These are phyloP conservation scores for Moricandia arvensis DNA, from an alignment of 345 rosid genomes.

Conservation along the genomic window DNA sequence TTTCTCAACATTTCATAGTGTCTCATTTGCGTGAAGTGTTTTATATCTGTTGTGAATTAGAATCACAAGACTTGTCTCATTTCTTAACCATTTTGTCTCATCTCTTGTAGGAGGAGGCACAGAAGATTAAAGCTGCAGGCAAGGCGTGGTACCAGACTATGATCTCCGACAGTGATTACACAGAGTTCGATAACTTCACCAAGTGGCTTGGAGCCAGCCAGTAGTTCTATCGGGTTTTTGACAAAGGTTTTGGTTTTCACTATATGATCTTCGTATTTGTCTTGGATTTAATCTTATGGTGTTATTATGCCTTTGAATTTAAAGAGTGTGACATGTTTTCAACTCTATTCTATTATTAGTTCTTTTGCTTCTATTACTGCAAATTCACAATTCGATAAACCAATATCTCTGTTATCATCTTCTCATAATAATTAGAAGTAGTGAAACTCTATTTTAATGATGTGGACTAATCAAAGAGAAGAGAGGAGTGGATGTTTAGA, in stretches of 20 bases:
- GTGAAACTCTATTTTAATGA: no score
- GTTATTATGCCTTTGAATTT: background rate
- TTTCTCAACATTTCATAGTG: background rate
- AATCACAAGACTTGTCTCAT: background rate
- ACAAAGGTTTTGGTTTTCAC: conserved; percentile 29
- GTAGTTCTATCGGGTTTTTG: conserved; percentile 33
- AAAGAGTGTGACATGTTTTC: conserved; percentile 13
- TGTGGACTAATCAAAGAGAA: no score
- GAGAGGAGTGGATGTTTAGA: no score
- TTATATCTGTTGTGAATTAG: background rate
- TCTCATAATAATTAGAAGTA: no score
- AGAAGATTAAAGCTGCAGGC: conserved; percentile 74
- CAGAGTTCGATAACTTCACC: conserved; percentile 79
- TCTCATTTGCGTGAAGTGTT: background rate
- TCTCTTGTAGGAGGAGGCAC: conserved; percentile 69
- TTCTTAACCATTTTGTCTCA: background rate
- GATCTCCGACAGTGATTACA: conserved; percentile 91
- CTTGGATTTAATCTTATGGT: background rate
- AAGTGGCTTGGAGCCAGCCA: conserved; percentile 83
- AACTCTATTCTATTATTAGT: background rate
- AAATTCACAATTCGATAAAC: no score
- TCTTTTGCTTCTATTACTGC: no score
- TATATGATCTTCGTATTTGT: conserved; percentile 10
- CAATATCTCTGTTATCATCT: no score
- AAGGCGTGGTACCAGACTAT: conserved; percentile 93